phyloP scores from a whole-genome alignment of 208 protist species.

The Wallacemonas rigidus region DNA sequence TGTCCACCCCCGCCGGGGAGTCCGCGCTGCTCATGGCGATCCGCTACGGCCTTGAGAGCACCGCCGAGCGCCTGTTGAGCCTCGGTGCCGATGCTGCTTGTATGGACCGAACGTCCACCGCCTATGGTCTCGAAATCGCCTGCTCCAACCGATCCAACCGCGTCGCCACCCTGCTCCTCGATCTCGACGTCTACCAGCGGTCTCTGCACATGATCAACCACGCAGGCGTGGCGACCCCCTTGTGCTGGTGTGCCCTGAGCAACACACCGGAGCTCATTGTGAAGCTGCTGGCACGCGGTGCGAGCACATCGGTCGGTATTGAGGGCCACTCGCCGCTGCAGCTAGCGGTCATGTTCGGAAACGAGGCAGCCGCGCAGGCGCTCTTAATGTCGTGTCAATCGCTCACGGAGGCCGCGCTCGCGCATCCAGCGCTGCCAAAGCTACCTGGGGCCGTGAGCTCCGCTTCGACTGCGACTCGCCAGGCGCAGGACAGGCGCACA shows the following conservation, averaged over 20 bases:
- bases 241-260: constrained; percentile 84
- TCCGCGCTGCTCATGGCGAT: constrained; percentile 64
- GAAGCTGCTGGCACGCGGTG: constrained; percentile 53
- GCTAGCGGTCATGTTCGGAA: constrained; percentile 69
- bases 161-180: constrained; percentile 56
- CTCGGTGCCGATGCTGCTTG: constrained; percentile 62
- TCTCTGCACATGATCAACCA: constrained; percentile 71
- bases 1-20: constrained; percentile 67
- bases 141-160: constrained; percentile 64
- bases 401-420: neutral
- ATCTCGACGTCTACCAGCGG: constrained; percentile 35
- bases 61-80: constrained; percentile 60
- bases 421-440: neutral
- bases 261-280: constrained; percentile 64
- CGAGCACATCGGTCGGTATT: constrained; percentile 54
- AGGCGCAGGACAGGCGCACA: no score
- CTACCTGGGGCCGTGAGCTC: no score
- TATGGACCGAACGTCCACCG: constrained; percentile 67
- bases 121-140: constrained; percentile 73
- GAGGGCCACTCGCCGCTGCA: constrained; percentile 72
- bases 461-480: no score
- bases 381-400: constrained; percentile 32
- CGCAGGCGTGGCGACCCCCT: constrained; percentile 65
- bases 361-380: constrained; percentile 55
- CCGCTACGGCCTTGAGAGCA: constrained; percentile 51